Base-by-base conservation (phyloP, 2,329 filamentous ascomycete genomes). In the Kalaharituber pfeilii region DNA sequence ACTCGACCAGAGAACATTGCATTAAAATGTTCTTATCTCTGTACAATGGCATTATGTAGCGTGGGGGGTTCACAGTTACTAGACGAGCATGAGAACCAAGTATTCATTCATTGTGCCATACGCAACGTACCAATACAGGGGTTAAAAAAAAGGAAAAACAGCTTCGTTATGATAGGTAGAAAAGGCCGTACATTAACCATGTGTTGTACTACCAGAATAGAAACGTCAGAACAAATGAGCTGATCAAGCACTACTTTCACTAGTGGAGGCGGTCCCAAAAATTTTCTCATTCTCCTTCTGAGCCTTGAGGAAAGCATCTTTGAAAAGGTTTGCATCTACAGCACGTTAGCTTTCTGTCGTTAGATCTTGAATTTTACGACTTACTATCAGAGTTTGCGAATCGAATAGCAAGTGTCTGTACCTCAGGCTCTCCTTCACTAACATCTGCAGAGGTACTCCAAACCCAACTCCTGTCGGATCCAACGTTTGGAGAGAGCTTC, bases 381-480 rank as follows among this genome's bases (percentile, higher is more conserved):
- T 69, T 77, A 94, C 87, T 96, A 69, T 98, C 91, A 63, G 85
- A 82, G 77, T 96, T 98, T 73, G 84, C 89, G 67, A 98, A 95
- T 64, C 91, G 87, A 66, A 98, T 96, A 62, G 91, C 91, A 66
- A 98, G 78, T 53, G 91, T 98, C 67, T 87, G 82, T 54, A 88
- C 86, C 77, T 98, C 91, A 60, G 91, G 84, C 75, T 95, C 89
- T 59, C 91, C 91, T 77, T 98, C 91, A 67, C 86, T 94, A 65
- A 96, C 89, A 76, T 98, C 91, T 62, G 91, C 91, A 56, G 88
- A 84, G 57, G 88, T 89, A 67, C 94, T 96, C 91, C 91, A 98
- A 63, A 98, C 91, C 91, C 91, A 98, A 74, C 84, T 93, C 70
- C 91, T 84, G 75, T 98, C 91, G 66, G 86, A 94, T 66, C 91